Percentiles rank a stretch among this genome's conserved stretches.
phyloP scores from a whole-genome alignment of 2,329 filamentous ascomycete species.

The Verticillium dahliae region DNA sequence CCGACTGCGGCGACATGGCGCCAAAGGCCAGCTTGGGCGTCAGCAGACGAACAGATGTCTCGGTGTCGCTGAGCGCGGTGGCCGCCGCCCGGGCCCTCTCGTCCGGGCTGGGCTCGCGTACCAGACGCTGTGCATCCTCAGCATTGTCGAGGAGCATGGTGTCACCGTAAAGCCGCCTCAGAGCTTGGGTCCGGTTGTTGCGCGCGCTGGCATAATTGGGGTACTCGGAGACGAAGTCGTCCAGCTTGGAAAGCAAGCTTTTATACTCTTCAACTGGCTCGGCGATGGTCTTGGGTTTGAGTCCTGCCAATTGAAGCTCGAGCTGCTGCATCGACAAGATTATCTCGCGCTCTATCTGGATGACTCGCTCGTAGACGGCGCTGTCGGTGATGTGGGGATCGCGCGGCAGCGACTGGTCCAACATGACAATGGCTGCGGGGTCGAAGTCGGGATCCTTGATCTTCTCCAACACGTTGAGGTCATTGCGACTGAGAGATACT shows the following conservation, averaged over 20 bases:
- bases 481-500: conserved; percentile 46
- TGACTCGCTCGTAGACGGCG: conserved; percentile 42
- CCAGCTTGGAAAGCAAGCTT: conserved; percentile 40
- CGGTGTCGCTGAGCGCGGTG: conserved; percentile 45
- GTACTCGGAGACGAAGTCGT: conserved; percentile 46
- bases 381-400: conserved; percentile 51
- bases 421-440: conserved; percentile 44
- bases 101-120: conserved; percentile 25
- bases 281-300: conserved; percentile 25
- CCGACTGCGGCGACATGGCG: conserved; percentile 56
- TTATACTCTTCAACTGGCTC: conserved; percentile 39
- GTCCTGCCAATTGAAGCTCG: conserved; percentile 44
- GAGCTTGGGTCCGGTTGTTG: conserved; percentile 68
- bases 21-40: conserved; percentile 43
- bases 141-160: conserved; percentile 40
- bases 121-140: conserved; percentile 31
- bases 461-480: conserved; percentile 57
- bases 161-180: conserved; percentile 57
- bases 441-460: conserved; percentile 62
- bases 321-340: conserved; percentile 47
- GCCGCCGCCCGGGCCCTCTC: conserved; percentile 32
- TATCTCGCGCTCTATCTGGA: conserved; percentile 44
- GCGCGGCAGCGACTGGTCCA: conserved; percentile 47
- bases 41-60: conserved; percentile 50
- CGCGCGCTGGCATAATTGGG: conserved; percentile 66